Evolutionary conservation across 805 yeast species (phyloP).

Genomic region (Saturnispora bothae): DNA sequence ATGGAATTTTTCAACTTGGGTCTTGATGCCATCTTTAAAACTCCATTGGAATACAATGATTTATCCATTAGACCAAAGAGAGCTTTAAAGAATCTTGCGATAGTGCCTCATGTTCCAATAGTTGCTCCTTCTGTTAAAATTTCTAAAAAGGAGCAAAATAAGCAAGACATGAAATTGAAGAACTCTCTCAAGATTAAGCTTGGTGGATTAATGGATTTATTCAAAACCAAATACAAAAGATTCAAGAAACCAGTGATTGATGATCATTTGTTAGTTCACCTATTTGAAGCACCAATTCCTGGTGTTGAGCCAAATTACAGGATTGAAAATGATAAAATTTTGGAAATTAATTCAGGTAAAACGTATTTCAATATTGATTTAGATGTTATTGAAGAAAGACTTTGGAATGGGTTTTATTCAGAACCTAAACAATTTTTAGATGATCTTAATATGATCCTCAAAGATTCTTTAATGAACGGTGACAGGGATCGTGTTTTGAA

Average conservation of each 20-base stretch:
- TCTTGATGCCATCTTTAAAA: slow-evolving; percentile 45
- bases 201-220: slow-evolving; percentile 80
- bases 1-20: slow-evolving; percentile 44
- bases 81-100: slow-evolving; percentile 30
- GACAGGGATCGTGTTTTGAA: slow-evolving; percentile 74
- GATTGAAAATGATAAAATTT: slow-evolving; percentile 61
- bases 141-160: slow-evolving; percentile 31
- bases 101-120: background rate
- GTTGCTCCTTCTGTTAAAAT: background rate
- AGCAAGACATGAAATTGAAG: slow-evolving; percentile 68
- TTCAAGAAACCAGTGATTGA: slow-evolving; percentile 88
- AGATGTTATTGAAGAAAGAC: slow-evolving; percentile 84
- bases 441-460: slow-evolving; percentile 76
- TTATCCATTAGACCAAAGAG: slow-evolving; percentile 44
- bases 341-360: slow-evolving; percentile 68
- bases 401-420: slow-evolving; percentile 94
- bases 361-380: slow-evolving; percentile 80
- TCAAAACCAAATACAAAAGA: slow-evolving; percentile 77
- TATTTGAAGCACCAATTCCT: slow-evolving; percentile 42
- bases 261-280: slow-evolving; percentile 57
- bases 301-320: slow-evolving; percentile 27
- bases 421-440: slow-evolving; percentile 84
- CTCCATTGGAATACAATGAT: slow-evolving; percentile 66
- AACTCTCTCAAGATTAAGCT: slow-evolving; percentile 78
- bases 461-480: slow-evolving; percentile 61